phyloP scores from a whole-genome alignment of 1,139 yeast species.

The Protomyces lactucae-debilis region DNA sequence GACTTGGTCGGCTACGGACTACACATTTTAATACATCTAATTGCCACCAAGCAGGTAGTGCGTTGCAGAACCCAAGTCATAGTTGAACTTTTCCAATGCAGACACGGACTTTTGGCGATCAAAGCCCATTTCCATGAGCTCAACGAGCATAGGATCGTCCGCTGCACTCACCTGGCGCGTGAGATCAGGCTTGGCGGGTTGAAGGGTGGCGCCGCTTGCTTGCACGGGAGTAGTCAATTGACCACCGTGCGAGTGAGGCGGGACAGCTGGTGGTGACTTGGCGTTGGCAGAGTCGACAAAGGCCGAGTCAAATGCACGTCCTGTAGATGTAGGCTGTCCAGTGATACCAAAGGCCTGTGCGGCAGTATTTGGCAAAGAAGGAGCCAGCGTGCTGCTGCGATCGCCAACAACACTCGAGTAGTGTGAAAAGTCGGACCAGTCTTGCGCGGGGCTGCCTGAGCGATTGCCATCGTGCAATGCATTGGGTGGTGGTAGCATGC shows the following conservation, averaged over 20 bases:
- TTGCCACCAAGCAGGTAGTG: conserved; percentile 62
- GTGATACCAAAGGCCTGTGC: neutral
- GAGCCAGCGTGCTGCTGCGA: neutral
- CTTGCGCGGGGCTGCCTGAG: conserved; percentile 14
- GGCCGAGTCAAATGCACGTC: neutral
- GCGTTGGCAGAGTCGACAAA: neutral
- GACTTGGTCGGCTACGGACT: conserved; percentile 16
- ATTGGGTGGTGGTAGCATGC: neutral
- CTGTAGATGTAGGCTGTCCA: neutral
- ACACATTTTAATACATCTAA: neutral
- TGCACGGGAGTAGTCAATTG: neutral
- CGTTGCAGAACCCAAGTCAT: conserved; percentile 80
- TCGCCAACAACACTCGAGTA: conserved; percentile 16
- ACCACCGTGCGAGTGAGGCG: neutral
- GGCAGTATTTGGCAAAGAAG: neutral
- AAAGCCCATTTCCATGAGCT: conserved; percentile 87
- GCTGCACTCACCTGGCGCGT: conserved; percentile 16
- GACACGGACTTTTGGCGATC: conserved; percentile 56
- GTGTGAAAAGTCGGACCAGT: conserved; percentile 22
- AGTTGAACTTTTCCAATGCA: conserved; percentile 64
- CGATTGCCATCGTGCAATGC: neutral
- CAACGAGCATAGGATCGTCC: conserved; percentile 44
- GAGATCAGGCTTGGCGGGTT: conserved; percentile 14
- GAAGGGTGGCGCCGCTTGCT: conserved; percentile 5
- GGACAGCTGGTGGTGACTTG: neutral